phyloP scores from a whole-genome alignment of 1,284 basidiomycete species.

The Cryptococcus maquisensis region DNA sequence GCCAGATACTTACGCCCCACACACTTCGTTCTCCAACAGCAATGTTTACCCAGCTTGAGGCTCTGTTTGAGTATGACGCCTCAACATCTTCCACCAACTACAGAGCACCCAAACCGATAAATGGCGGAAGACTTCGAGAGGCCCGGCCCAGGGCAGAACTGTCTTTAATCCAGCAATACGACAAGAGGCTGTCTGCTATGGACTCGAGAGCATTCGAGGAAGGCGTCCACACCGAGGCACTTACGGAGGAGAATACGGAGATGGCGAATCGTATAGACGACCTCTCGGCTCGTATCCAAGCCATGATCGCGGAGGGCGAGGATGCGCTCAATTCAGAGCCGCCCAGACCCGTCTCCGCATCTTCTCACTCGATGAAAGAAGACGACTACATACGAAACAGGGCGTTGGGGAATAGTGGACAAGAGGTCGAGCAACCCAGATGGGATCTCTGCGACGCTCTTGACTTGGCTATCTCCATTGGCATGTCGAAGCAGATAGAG shows the following conservation, averaged over 20 bases:
- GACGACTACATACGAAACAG: background rate
- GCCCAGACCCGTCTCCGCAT: background rate
- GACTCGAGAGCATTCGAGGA: background rate
- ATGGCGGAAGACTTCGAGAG: background rate
- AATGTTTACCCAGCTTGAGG: background rate
- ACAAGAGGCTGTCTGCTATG: background rate
- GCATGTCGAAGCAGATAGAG: background rate
- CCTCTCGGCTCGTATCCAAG: conserved; percentile 7
- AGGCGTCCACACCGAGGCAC: conserved; percentile 1
- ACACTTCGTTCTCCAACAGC: background rate
- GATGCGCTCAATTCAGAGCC: conserved; percentile 6
- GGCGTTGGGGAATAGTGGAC: background rate
- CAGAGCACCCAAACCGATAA: background rate
- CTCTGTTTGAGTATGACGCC: background rate
- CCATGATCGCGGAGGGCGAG: conserved; percentile 10
- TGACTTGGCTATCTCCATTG: no score
- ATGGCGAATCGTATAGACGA: conserved; percentile 9
- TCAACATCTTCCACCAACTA: background rate
- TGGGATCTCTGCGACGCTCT: background rate
- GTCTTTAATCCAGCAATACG: background rate
- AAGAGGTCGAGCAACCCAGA: background rate
- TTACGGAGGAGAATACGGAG: background rate
- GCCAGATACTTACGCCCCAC: background rate
- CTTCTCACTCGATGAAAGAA: background rate
- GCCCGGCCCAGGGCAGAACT: background rate